phyloP scores from a whole-genome alignment of 1,284 basidiomycete species.

The Meira miltonrushii region DNA sequence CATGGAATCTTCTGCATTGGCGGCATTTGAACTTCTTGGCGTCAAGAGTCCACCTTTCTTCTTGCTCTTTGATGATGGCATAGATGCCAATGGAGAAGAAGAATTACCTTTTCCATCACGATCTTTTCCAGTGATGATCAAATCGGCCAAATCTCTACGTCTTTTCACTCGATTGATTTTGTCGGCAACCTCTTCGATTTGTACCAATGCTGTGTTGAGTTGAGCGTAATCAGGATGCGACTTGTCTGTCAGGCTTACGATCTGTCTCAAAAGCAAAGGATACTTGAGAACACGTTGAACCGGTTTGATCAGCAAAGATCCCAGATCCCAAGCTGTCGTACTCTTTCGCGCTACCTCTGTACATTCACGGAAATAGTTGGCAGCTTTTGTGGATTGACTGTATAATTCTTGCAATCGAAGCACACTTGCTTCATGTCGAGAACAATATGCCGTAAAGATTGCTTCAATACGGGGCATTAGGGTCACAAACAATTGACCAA shows the following conservation, averaged over 20 bases:
- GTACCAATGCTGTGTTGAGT: conserved; percentile 63
- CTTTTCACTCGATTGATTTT: conserved; percentile 81
- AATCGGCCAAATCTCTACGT: conserved; percentile 65
- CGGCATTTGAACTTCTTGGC: not conserved
- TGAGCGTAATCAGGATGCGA: conserved; percentile 68
- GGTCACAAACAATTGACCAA: conserved; percentile 72
- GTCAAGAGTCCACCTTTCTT: conserved; percentile 1
- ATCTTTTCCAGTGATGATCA: conserved; percentile 29
- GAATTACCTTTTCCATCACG: not conserved
- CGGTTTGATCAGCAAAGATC: conserved; percentile 72
- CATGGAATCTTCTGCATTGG: no score
- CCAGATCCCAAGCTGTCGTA: conserved; percentile 85
- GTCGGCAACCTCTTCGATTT: conserved; percentile 71
- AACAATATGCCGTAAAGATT: conserved; percentile 79
- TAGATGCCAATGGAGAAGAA: not conserved
- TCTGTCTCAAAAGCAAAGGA: conserved; percentile 72
- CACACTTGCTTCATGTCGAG: conserved; percentile 72
- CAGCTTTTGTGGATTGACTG: conserved; percentile 31
- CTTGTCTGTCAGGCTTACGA: conserved; percentile 64
- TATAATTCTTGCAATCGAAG: conserved; percentile 57
- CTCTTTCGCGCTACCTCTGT: conserved; percentile 44
- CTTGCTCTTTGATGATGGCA: not conserved
- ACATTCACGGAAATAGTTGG: conserved; percentile 51
- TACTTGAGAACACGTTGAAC: conserved; percentile 64
- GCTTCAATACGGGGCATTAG: conserved; percentile 70